Base-by-base conservation (phyloP, 805 yeast species). In the Suhomyces xylopsoci region DNA sequence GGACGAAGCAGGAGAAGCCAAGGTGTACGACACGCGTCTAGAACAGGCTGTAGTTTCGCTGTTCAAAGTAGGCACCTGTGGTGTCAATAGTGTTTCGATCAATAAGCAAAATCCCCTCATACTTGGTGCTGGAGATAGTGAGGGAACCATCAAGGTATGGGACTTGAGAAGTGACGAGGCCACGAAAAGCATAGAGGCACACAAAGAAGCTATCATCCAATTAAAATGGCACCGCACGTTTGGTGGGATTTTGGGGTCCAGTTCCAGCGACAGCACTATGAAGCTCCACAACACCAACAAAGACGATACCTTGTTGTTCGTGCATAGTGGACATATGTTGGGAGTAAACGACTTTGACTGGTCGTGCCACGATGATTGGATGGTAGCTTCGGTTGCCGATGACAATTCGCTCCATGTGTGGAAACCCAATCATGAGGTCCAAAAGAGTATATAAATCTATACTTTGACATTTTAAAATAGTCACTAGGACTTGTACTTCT, bases 321-420 rank as follows among this genome's bases (percentile, higher is more conserved):
- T 78, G 3, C 98, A 92, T 68, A 86, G 84, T 3, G 97, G 97
- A 0, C 98, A 92, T 66, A 79, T 86, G 80, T 73, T 87, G n/a
- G 91, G 93, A 3, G 89, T 92, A 2, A 88, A 87, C 58, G 97
- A 91, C 60, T 69, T 90, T 26, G 79, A 83, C 32, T 92, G 97
- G 97, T 87, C 88, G 52, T 80, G 83, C 0, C 83, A 83, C 53
- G 88, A 82, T 52, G 81, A 83, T 3, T 81, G 86, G 81, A 76
- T 86, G 79, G 57, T 90, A 36, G 85, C 90, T 3, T 84, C 90
- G 61, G 93, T 88, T 5, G 83, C 90, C 0, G 90, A 87, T 61
- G 97, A 92, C 63, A 92, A 92, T 64, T 81, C 92, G 1, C 70
- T 91, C n/a, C 97, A 92, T 56, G 67, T 91, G 2, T 92, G 96